phyloP scores from a whole-genome alignment of 495 filamentous ascomycete genomes.

The Xeromyces bisporus region DNA sequence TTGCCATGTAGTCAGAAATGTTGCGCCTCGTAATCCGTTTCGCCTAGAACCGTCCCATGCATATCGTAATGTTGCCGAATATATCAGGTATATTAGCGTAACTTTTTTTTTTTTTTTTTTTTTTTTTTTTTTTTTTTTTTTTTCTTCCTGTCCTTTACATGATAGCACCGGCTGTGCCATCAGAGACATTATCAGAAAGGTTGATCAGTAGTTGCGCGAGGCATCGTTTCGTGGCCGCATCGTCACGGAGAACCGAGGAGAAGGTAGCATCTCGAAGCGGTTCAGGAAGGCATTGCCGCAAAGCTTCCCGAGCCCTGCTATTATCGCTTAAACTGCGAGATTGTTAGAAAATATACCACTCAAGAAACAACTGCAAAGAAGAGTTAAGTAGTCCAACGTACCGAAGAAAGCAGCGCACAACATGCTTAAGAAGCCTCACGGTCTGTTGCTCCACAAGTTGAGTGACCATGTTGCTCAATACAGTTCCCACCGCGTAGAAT shows the following conservation, averaged over 20 bases:
- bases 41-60: constrained; percentile 34
- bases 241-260: constrained; percentile 86
- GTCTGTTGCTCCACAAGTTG: constrained; percentile 97
- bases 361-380: not conserved
- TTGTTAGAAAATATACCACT: constrained; percentile 6
- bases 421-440: constrained; percentile 88
- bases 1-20: constrained; percentile 12
- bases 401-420: constrained; percentile 93
- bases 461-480: constrained; percentile 95
- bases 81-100: constrained; percentile 22
- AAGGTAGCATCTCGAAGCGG: constrained; percentile 95
- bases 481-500: constrained; percentile 97
- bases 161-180: constrained; percentile 31
- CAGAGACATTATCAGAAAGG: constrained; percentile 80
- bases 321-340: constrained; percentile 73
- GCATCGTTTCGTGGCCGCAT: constrained; percentile 95
- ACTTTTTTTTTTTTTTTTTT: constrained; percentile 14
- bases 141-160: constrained; percentile 33
- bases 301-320: constrained; percentile 82
- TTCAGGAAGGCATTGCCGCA: constrained; percentile 92
- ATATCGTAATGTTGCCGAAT: constrained; percentile 28
- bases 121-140: constrained; percentile 14
- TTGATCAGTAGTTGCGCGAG: constrained; percentile 94
- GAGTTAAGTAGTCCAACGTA: constrained; percentile 23
- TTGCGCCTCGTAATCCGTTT: constrained; percentile 32